Evolutionary conservation across 805 yeast genomes (phyloP), one percentile per base, ranked within the genome.

Genomic region (Starmerella floris): DNA sequence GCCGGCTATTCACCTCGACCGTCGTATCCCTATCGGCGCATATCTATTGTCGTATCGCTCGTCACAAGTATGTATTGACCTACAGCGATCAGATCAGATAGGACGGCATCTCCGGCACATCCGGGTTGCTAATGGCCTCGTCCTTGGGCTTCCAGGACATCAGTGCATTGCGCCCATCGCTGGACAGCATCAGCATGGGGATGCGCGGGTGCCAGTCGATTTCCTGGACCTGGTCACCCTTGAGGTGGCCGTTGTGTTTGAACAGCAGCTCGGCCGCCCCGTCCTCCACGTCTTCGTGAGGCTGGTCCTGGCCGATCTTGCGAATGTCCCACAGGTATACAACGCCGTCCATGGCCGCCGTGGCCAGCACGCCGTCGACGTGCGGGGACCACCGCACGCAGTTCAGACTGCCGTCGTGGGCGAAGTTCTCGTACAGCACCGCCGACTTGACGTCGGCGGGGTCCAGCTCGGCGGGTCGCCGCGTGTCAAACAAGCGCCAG

Each of bases 201-300:
- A 40, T 28, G 8, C 6, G 23, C 16, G 49, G 52, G 33, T 49
- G 52, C 45, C 46, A 49, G 39, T 42, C 52, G 27, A 49, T 38
- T 15, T 44, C 51, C 41, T 37, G 85, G 77, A 56, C 45, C 44
- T 41, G 48, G 23, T 28, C 40, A 23, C 51, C 52, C 21, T 39
- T 34, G 23, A 44, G 28, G 34, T 84, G 94, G 19, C 95, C 95
- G 30, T 93, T 94, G 57, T 84, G 95, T 78, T 84, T 80, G 85
- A 83, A 80, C 53, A 83, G 66, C 28, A 84, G 62, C 59, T 84
- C 95, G 4, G 94, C 88, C 23, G 80, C 80, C 31, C 94, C 95
- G 55, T 84, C 95, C 50, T 81, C 94, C 25, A 84, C 81, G 56
- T 84, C 95, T 51, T 83, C 95, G 51, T 76, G 85, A 13, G 69